Conservation (phyloP, 2,329 filamentous ascomycete genomes). For the Amesomyces nigricolor region DNA sequence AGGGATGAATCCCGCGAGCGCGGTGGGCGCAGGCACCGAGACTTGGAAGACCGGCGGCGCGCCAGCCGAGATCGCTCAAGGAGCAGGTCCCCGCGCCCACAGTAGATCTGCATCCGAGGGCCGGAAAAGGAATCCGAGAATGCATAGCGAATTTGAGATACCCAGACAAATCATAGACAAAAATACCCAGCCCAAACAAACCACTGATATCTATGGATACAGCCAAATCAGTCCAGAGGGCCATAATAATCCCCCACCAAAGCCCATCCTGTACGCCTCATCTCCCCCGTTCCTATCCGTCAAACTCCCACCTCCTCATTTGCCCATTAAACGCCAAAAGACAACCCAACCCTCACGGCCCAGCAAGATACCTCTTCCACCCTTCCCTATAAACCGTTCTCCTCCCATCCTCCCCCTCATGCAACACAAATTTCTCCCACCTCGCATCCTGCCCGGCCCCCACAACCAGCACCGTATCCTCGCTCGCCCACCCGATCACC, state of each 20-base stretch:
- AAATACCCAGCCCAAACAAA: neutral
- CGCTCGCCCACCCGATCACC: constrained; percentile 75
- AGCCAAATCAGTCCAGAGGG: neutral
- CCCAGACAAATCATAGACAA: constrained; percentile 13
- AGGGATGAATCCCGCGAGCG: constrained; percentile 29
- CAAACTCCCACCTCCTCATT: no score
- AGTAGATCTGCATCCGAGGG: constrained; percentile 19
- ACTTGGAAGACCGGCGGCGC: constrained; percentile 27
- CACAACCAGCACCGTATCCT: constrained; percentile 68
- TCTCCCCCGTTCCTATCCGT: no score
- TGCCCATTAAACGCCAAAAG: neutral
- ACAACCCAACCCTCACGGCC: neutral
- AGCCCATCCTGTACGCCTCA: neutral
- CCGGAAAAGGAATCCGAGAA: neutral
- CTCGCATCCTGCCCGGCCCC: constrained; percentile 73
- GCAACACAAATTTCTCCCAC: constrained; percentile 81
- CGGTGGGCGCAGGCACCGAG: constrained; percentile 22
- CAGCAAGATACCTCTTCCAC: constrained; percentile 62
- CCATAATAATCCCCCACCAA: neutral
- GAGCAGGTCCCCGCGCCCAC: constrained; percentile 40
- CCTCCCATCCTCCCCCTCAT: constrained; percentile 62
- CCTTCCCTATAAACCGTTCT: constrained; percentile 64
- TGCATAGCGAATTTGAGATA: constrained; percentile 16
- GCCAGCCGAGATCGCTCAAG: constrained; percentile 34
- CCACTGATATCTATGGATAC: constrained; percentile 9